phyloP scores from a whole-genome alignment of 2,329 filamentous ascomycete species.

The Fonsecaea nubica region DNA sequence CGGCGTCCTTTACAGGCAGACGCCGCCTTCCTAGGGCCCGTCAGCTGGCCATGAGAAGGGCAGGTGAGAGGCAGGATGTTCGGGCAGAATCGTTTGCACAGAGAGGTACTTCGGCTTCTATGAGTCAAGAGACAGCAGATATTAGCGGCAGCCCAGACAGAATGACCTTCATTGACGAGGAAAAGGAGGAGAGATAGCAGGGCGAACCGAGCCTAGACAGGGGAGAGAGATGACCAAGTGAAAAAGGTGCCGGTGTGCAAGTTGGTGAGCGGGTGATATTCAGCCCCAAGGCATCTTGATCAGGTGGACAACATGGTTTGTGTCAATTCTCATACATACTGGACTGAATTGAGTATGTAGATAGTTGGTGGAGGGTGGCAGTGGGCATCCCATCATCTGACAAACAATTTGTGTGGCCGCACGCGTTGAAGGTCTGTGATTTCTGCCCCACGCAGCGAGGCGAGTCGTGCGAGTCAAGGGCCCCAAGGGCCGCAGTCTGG shows the following conservation, averaged over 20 bases:
- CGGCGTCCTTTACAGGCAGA: constrained; percentile 29
- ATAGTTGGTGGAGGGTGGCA: not conserved
- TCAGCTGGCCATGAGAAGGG: constrained; percentile 31
- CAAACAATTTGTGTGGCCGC: constrained; percentile 5
- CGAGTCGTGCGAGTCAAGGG: not conserved
- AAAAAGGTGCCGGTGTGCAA: constrained; percentile 5
- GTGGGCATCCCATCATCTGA: constrained; percentile 19
- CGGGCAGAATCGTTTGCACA: constrained; percentile 1
- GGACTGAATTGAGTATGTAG: not conserved
- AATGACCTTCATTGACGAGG: constrained; percentile 2
- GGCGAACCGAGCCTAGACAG: not conserved
- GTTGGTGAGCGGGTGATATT: not conserved
- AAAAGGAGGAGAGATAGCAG: not conserved
- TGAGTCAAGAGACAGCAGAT: constrained; percentile 1
- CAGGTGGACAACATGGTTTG: constrained; percentile 16
- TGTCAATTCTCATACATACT: not conserved
- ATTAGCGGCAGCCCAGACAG: constrained; percentile 5
- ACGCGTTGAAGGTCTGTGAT: constrained; percentile 8
- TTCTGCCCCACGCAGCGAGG: not conserved
- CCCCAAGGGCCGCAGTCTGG: not conserved
- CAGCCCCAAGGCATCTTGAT: constrained; percentile 10
- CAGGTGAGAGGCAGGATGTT: constrained; percentile 8
- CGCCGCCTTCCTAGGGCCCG: constrained; percentile 22
- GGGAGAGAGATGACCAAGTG: not conserved
- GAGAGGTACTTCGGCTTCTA: not conserved